These are phyloP conservation scores for Pythium rishiriense DNA, from an alignment of 352 stramenopile species.

Conservation along the genomic window DNA sequence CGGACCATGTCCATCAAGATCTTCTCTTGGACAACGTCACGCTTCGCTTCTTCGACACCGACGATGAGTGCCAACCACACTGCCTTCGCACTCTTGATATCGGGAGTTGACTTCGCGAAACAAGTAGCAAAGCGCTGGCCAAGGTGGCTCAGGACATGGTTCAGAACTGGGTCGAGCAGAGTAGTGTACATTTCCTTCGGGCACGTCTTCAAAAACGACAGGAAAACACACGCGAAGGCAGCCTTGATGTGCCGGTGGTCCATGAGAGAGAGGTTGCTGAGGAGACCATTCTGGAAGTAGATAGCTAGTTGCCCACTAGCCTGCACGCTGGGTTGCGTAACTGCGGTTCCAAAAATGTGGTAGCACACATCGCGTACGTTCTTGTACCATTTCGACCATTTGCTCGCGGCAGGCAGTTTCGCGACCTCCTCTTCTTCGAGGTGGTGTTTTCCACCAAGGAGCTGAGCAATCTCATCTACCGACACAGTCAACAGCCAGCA, in stretches of 20 bases:
- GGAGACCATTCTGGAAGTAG: conserved; percentile 60
- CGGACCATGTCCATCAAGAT: conserved; percentile 72
- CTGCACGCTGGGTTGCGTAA: conserved; percentile 56
- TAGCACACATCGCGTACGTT: conserved; percentile 80
- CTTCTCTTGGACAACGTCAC: conserved; percentile 67
- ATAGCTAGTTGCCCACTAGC: conserved; percentile 39
- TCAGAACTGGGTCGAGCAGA: conserved; percentile 65
- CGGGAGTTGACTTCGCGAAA: conserved; percentile 33
- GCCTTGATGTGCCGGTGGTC: conserved; percentile 78
- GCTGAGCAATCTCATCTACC: conserved; percentile 70
- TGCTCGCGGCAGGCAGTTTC: conserved; percentile 46
- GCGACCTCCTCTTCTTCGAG: conserved; percentile 67
- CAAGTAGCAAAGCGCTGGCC: conserved; percentile 46
- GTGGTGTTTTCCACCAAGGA: conserved; percentile 73
- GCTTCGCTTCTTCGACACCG: conserved; percentile 65
- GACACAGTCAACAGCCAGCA: conserved; percentile 74
- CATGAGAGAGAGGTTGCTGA: conserved; percentile 64
- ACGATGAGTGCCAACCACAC: conserved; percentile 58
- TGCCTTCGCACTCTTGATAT: conserved; percentile 34
- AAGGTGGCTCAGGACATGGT: conserved; percentile 56
- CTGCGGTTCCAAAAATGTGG: conserved; percentile 69
- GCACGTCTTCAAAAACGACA: conserved; percentile 74
- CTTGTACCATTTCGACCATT: conserved; percentile 82
- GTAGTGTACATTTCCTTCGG: conserved; percentile 54
- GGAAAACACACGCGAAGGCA: conserved; percentile 62